A percentile compares a stretch with the other conserved stretches of the same genome.
Conservation (phyloP, 2,329 filamentous ascomycete species). For the Ophiobolus disseminans region DNA sequence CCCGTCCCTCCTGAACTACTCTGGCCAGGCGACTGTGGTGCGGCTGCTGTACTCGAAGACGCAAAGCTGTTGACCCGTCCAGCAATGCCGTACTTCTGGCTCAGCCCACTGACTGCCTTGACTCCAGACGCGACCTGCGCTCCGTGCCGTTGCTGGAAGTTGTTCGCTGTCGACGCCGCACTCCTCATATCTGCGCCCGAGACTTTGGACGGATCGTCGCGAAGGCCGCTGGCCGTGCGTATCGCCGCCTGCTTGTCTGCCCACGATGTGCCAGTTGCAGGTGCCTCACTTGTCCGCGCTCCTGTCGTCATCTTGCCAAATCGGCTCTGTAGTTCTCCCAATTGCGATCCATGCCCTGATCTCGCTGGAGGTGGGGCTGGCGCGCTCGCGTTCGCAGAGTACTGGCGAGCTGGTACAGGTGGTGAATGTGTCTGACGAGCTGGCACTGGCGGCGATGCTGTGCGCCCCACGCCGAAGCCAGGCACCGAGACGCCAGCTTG, state of each 20-base stretch:
- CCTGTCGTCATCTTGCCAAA: constrained; percentile 58
- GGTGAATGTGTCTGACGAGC: constrained; percentile 40
- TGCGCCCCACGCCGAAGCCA: constrained; percentile 72
- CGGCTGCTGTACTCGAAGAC: constrained; percentile 30
- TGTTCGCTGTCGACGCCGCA: constrained; percentile 68
- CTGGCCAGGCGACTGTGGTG: constrained; percentile 32
- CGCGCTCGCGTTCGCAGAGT: no score
- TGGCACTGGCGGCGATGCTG: constrained; percentile 42
- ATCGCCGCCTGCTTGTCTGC: constrained; percentile 68
- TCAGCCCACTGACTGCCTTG: constrained; percentile 63
- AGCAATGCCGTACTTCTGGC: constrained; percentile 67
- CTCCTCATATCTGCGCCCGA: constrained; percentile 65
- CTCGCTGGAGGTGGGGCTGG: constrained; percentile 29
- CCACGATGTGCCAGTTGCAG: constrained; percentile 64
- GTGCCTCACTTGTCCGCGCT: constrained; percentile 37
- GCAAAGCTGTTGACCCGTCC: constrained; percentile 56
- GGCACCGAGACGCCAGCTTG: constrained; percentile 80
- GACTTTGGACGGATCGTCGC: constrained; percentile 67
- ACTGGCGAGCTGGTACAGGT: background rate
- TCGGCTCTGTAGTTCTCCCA: constrained; percentile 72
- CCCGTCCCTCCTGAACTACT: constrained; percentile 40
- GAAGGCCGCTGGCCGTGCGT: constrained; percentile 65
- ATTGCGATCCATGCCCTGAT: constrained; percentile 51
- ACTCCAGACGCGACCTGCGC: constrained; percentile 70
- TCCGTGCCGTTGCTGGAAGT: constrained; percentile 74